Evolutionary conservation across 2,329 filamentous ascomycete genomes (phyloP), one percentile per base, ranked within the genome.

Genomic region (Ambrosiella cleistominuta): DNA sequence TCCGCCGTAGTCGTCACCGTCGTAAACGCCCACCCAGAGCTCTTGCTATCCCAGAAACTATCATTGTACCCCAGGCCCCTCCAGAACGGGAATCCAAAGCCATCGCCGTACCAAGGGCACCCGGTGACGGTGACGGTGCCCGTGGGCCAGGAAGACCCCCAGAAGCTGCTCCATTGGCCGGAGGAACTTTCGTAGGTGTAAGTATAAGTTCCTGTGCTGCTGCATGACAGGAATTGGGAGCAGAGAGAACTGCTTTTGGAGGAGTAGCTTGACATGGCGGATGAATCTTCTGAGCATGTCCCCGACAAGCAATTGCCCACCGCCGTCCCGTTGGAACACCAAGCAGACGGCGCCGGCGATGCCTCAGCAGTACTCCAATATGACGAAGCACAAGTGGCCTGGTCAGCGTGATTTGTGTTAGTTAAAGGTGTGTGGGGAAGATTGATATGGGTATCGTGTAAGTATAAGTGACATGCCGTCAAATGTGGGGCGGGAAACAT

Each of bases 101-200:
- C 63, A 42, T 62, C 58, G 58, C 63, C 64, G 36, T 64, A 57
- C 57, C 64, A 65, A 4, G 64, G 63, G 53, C 64, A 66, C 2
- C 64, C 64, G 7, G 64, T 65, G 15, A 65, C 62, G 13, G 64
- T 65, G 35, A 65, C 64, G 7, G 62, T 61, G 4, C 60, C 62
- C 13, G 59, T 61, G 8, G 62, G 62, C 57, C 62, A 62, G 37
- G 55, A 54, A 42, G 61, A 61, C 38, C 63, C 61, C 57, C 57
- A 54, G 44, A 57, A 57, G 38, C 59, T 54, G 36, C 45, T 51
- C 62, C 61, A 62, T 36, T 61, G 59, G 42, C 54, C 54, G n/a
- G 55, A 50, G 15, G 56, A 57, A 3, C 54, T 61, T 54, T 56
- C 45, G 42, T 61, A 60, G 49, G 61, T 62, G 62, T 66, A 66